Evolutionary conservation across 495 filamentous ascomycete species (phyloP).

Genomic region (Neurospora sp.): DNA sequence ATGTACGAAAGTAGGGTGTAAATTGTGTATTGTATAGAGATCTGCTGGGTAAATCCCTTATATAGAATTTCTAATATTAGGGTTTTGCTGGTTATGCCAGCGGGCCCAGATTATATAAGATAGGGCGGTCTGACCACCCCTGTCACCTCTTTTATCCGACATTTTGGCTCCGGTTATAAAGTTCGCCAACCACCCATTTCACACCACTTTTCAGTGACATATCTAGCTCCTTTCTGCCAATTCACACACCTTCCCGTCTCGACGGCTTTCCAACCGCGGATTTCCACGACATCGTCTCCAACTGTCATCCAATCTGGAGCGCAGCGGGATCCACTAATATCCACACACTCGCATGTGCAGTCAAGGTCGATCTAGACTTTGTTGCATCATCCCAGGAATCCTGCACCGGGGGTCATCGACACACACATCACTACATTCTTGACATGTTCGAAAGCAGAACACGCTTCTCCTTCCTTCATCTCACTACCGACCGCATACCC

Average conservation of each 20-base stretch:
- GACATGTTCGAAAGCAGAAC: conserved; percentile 43
- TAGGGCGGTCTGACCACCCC: no score
- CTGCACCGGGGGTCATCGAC: conserved; percentile 22
- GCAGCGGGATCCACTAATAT: conserved; percentile 17
- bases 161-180: conserved; percentile 8
- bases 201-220: conserved; percentile 7
- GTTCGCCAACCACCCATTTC: conserved; percentile 9
- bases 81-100: no score
- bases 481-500: conserved; percentile 46
- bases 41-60: no score
- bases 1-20: no score
- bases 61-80: no score
- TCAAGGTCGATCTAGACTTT: conserved; percentile 23
- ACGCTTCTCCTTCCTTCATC: conserved; percentile 34
- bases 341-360: conserved; percentile 10
- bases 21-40: no score
- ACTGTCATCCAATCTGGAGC: conserved; percentile 19
- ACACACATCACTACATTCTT: conserved; percentile 19
- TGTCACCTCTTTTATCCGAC: no score
- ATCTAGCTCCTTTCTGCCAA: conserved; percentile 17
- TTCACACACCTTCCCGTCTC: not conserved
- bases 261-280: conserved; percentile 4
- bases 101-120: no score
- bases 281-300: conserved; percentile 13
- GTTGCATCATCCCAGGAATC: conserved; percentile 18